Conservation (phyloP, 2,329 filamentous ascomycete genomes). For the Beauveria bassiana region DNA sequence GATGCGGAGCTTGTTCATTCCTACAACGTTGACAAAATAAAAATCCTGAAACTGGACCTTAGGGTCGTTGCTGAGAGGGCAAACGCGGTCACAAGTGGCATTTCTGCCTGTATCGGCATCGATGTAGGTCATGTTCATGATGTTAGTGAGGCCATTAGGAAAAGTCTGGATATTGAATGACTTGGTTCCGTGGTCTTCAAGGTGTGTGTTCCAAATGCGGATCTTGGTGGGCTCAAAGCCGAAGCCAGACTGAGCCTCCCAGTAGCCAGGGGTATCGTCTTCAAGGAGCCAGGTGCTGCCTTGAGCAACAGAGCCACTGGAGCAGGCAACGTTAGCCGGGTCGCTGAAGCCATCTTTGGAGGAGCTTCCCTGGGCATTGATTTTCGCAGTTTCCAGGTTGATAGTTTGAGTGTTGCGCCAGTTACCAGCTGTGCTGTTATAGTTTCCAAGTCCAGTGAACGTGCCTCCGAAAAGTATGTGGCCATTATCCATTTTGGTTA, state of each 20-base stretch:
- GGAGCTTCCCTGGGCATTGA: constrained; percentile 59
- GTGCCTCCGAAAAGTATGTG: constrained; percentile 88
- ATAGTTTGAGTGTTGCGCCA: constrained; percentile 69
- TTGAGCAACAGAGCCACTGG: constrained; percentile 54
- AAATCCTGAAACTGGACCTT: constrained; percentile 75
- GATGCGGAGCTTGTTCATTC: constrained; percentile 80
- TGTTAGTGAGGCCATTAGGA: constrained; percentile 57
- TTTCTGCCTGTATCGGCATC: constrained; percentile 64
- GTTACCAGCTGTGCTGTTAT: constrained; percentile 50
- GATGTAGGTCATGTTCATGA: constrained; percentile 91
- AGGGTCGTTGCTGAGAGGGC: constrained; percentile 69
- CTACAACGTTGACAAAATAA: constrained; percentile 76
- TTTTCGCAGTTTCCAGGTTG: constrained; percentile 72
- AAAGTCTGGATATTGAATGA: constrained; percentile 80
- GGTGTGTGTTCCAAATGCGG: constrained; percentile 78
- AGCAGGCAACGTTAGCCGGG: constrained; percentile 76
- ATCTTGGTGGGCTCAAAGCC: constrained; percentile 82
- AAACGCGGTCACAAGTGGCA: constrained; percentile 68
- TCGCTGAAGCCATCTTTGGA: constrained; percentile 59
- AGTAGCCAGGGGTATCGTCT: constrained; percentile 69
- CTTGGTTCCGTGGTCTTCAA: constrained; percentile 77
- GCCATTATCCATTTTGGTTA: constrained; percentile 69
- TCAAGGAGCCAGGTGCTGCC: constrained; percentile 72
- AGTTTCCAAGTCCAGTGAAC: constrained; percentile 81
- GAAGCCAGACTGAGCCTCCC: constrained; percentile 76